Evolutionary conservation across 805 yeast genomes (phyloP).

Genomic region (Ogataea zsoltii): DNA sequence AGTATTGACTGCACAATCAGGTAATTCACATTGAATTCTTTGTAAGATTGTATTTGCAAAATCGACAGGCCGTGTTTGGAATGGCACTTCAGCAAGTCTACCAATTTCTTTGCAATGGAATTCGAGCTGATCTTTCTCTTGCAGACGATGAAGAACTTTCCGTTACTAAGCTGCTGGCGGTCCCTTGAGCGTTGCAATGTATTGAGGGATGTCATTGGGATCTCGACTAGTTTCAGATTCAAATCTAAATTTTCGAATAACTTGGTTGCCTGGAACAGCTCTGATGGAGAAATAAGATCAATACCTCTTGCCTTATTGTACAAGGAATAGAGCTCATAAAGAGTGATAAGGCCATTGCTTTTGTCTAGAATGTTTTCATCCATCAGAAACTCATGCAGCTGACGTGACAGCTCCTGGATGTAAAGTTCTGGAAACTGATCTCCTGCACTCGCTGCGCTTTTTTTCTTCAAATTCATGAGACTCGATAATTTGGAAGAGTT

Average conservation of each 20-base stretch:
- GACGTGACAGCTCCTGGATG: conserved; percentile 71
- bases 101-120: conserved; percentile 26
- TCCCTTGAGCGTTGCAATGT: conserved; percentile 24
- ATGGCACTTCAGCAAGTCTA: conserved; percentile 14
- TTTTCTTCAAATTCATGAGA: conserved; percentile 21
- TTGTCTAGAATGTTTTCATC: conserved; percentile 43
- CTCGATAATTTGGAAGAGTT: conserved; percentile 24
- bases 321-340: conserved; percentile 61
- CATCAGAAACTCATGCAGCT: conserved; percentile 69
- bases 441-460: conserved; percentile 6
- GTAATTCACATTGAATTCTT: conserved; percentile 30
- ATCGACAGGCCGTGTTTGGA: conserved; percentile 28
- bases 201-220: conserved; percentile 48
- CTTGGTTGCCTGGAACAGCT: conserved; percentile 61
- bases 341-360: conserved; percentile 59
- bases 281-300: conserved; percentile 68
- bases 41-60: conserved; percentile 28
- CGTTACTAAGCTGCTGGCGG: conserved; percentile 29
- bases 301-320: conserved; percentile 67
- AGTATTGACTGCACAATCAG: conserved; percentile 32
- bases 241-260: conserved; percentile 50
- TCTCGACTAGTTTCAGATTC: conserved; percentile 31
- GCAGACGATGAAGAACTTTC: conserved; percentile 27
- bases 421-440: conserved; percentile 27
- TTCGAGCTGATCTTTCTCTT: conserved; percentile 23